Conservation (phyloP, 2,329 filamentous ascomycete species). For the Zymoseptoria pseudotritici region DNA sequence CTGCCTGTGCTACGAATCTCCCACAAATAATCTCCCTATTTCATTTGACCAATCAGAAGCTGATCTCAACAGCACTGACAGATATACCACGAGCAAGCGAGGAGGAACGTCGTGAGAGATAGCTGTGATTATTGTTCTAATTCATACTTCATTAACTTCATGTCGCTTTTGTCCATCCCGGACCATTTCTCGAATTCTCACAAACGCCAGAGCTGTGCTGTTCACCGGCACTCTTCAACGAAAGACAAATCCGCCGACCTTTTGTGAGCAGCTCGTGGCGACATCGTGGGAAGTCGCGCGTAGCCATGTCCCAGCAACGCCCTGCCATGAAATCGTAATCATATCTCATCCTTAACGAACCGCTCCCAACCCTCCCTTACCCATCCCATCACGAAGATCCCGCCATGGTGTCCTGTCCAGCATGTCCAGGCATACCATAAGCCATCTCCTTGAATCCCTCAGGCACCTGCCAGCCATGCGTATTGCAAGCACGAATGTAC, state of each 20-base stretch:
- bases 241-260: not conserved
- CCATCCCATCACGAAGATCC: not conserved
- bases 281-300: not conserved
- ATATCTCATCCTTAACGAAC: not conserved
- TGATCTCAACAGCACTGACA: no score
- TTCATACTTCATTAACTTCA: not conserved
- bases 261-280: not conserved
- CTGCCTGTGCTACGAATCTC: not conserved
- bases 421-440: constrained; percentile 9
- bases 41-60: not conserved
- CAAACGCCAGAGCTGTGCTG: not conserved
- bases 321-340: not conserved
- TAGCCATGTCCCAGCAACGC: not conserved
- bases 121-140: not conserved
- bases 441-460: constrained; percentile 50
- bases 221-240: not conserved
- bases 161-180: not conserved
- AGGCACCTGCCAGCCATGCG: constrained; percentile 69
- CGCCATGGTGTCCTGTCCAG: not conserved
- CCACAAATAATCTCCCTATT: not conserved
- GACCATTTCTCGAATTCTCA: no score
- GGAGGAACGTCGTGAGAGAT: not conserved
- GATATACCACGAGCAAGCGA: no score
- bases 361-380: not conserved
- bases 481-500: constrained; percentile 58